phyloP scores from a whole-genome alignment of 257 asterid genomes.

The Anisodus acutangulus region DNA sequence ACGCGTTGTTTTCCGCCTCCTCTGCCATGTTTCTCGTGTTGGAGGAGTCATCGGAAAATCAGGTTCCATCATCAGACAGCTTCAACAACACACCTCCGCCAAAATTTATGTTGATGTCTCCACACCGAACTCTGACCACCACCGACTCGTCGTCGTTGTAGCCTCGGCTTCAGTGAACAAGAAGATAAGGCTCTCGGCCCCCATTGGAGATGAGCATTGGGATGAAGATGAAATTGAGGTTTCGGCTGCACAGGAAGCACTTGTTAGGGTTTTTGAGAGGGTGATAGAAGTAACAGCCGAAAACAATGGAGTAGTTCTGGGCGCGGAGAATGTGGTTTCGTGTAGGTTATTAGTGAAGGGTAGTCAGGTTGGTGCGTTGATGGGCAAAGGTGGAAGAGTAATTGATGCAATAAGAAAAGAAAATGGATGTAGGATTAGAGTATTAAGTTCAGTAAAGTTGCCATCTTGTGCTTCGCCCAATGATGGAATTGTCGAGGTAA shows the following conservation, averaged over 20 bases:
- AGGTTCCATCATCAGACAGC: constrained; percentile 66
- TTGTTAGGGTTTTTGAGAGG: constrained; percentile 73
- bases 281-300: constrained; percentile 75
- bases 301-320: constrained; percentile 42
- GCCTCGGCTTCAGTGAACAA: constrained; percentile 44
- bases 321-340: constrained; percentile 54
- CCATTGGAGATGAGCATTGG: background rate
- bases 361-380: constrained; percentile 69
- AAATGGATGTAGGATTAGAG: constrained; percentile 64
- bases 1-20: constrained; percentile 60
- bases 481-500: constrained; percentile 81
- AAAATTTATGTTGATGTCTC: constrained; percentile 67
- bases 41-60: constrained; percentile 80
- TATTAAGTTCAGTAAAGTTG: constrained; percentile 51
- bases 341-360: constrained; percentile 62
- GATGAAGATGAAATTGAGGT: constrained; percentile 46
- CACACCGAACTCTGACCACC: constrained; percentile 42
- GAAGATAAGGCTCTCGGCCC: constrained; percentile 38
- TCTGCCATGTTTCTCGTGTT: constrained; percentile 76
- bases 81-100: constrained; percentile 61
- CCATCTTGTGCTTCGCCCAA: constrained; percentile 36
- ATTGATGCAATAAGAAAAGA: constrained; percentile 74
- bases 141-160: constrained; percentile 59
- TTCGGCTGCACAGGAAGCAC: constrained; percentile 82
- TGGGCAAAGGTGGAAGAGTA: constrained; percentile 76